Evolutionary conservation across 805 yeast species (phyloP).

Genomic region (Middelhovenomyces tepae): DNA sequence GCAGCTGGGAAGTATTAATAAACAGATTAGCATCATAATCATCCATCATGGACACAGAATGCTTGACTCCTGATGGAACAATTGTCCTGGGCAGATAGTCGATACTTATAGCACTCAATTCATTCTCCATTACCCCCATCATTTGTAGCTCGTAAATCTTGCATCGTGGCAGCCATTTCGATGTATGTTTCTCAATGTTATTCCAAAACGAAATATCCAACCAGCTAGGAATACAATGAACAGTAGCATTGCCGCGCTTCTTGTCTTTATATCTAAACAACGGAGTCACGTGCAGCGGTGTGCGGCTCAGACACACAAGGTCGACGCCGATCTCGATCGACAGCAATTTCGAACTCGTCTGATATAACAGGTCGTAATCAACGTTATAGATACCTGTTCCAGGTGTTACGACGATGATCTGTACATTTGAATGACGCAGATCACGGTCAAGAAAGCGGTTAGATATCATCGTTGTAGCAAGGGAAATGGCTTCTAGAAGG

Average conservation of each 20-base stretch:
- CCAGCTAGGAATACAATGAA: conserved; percentile 88
- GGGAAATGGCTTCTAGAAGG: conserved; percentile 73
- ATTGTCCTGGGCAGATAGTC: conserved; percentile 40
- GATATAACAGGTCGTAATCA: conserved; percentile 63
- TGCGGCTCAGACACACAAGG: conserved; percentile 77
- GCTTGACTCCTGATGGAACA: conserved; percentile 14
- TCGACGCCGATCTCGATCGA: conserved; percentile 82
- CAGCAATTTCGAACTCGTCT: conserved; percentile 66
- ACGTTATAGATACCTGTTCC: conserved; percentile 94
- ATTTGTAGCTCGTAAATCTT: conserved; percentile 91
- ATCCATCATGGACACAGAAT: conserved; percentile 52
- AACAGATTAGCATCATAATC: conserved; percentile 58
- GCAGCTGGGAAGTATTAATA: too few relatives aligned
- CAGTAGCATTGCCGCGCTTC: conserved; percentile 12
- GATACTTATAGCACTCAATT: conserved; percentile 59
- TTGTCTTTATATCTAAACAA: conserved; percentile 51
- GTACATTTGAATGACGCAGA: conserved; percentile 82
- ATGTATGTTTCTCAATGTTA: conserved; percentile 37
- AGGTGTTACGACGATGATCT: conserved; percentile 78
- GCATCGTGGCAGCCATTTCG: conserved; percentile 84
- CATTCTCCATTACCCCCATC: conserved; percentile 97
- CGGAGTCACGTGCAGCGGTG: conserved; percentile 90
- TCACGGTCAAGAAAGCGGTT: conserved; percentile 80
- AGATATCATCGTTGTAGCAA: conserved; percentile 68
- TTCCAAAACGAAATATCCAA: conserved; percentile 88